Evolutionary conservation across 805 yeast genomes (phyloP).

Genomic region (Candida nonsorbophila): DNA sequence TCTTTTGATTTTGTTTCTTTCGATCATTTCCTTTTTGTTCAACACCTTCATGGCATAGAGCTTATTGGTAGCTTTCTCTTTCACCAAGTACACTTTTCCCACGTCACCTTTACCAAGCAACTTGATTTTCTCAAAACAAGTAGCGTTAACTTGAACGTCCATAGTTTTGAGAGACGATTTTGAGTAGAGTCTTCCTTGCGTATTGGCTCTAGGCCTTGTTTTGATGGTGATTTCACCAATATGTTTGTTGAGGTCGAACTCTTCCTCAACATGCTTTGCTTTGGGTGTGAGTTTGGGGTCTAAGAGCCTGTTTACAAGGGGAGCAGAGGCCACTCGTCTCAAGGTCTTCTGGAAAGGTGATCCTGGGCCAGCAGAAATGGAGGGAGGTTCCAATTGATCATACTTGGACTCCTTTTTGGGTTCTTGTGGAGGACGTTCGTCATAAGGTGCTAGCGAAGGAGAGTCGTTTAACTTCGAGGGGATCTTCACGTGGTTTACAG

Average conservation of each 20-base stretch:
- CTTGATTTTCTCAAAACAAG: slow-evolving; percentile 82
- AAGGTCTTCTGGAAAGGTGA: slow-evolving; percentile 18
- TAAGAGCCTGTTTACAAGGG: slow-evolving; percentile 45
- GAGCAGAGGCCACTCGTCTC: slow-evolving; percentile 83
- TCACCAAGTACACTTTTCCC: slow-evolving; percentile 90
- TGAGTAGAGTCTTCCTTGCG: slow-evolving; percentile 58
- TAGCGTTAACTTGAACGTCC: slow-evolving; percentile 79
- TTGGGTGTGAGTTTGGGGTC: slow-evolving; percentile 12
- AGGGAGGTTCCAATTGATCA: too few relatives aligned
- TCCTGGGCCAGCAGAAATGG: slow-evolving; percentile 6
- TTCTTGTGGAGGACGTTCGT: too few relatives aligned
- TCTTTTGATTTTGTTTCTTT: slow-evolving; percentile 89
- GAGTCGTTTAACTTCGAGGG: too few relatives aligned
- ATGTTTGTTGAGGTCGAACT: slow-evolving; percentile 36
- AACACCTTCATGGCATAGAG: slow-evolving; percentile 91
- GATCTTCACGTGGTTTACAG: slow-evolving; percentile 15
- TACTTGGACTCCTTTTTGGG: too few relatives aligned
- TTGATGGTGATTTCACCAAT: slow-evolving; percentile 37
- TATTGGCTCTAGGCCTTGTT: slow-evolving; percentile 32
- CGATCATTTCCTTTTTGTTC: slow-evolving; percentile 88
- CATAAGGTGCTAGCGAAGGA: neutral
- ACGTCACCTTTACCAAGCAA: slow-evolving; percentile 97
- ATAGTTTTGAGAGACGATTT: slow-evolving; percentile 68
- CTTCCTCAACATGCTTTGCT: slow-evolving; percentile 25
- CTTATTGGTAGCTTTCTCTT: slow-evolving; percentile 69